These are phyloP conservation scores for Thelonectria rubi DNA, from an alignment of 2,329 filamentous ascomycete species.

Conservation along the genomic window DNA sequence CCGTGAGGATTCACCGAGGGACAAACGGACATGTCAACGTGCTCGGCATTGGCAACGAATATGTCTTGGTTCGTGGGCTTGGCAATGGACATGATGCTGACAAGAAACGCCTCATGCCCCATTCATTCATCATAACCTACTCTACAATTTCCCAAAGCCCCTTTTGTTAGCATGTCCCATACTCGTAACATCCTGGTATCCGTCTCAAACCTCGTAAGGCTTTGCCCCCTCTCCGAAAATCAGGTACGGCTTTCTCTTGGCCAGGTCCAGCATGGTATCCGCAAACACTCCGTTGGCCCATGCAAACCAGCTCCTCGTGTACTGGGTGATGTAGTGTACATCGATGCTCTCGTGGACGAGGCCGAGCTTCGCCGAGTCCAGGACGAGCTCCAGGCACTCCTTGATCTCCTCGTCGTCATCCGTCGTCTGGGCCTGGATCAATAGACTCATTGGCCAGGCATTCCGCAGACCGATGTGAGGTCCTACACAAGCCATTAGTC, in stretches of 20 bases:
- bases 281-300: constrained; percentile 99
- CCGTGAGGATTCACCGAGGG: neutral
- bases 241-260: constrained; percentile 86
- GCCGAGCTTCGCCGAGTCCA: constrained; percentile 78
- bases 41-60: neutral
- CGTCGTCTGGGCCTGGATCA: constrained; percentile 90
- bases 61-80: neutral
- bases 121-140: too few relatives aligned
- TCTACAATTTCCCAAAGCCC: too few relatives aligned
- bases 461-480: constrained; percentile 83
- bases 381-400: constrained; percentile 76
- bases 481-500: constrained; percentile 47
- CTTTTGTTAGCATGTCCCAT: too few relatives aligned
- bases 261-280: constrained; percentile 88
- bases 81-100: neutral
- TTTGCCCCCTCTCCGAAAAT: constrained; percentile 75
- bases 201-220: constrained; percentile 65
- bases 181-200: too few relatives aligned
- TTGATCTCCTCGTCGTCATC: constrained; percentile 84
- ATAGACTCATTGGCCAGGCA: constrained; percentile 96
- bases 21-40: too few relatives aligned
- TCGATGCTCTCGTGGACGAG: constrained; percentile 93
- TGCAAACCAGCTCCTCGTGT: constrained; percentile 94
- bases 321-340: constrained; percentile 71
- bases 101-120: neutral